phyloP scores from a whole-genome alignment of 1,284 basidiomycete genomes.

The Chondrostereum purpureum region DNA sequence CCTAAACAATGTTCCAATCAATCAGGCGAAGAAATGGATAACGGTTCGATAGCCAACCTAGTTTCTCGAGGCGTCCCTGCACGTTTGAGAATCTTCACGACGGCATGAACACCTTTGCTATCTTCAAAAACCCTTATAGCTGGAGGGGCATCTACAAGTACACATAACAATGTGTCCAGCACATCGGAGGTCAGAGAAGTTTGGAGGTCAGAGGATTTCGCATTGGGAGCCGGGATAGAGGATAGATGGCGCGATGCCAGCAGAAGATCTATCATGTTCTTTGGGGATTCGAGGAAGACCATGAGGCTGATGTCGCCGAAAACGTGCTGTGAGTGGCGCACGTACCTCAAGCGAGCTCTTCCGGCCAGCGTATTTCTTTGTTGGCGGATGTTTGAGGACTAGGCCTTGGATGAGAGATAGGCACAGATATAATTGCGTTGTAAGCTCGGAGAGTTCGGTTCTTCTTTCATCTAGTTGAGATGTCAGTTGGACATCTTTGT shows the following conservation, averaged over 20 bases:
- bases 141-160: slow-evolving; percentile 74
- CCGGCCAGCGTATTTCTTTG: slow-evolving; percentile 67
- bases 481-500: slow-evolving; percentile 2
- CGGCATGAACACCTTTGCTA: slow-evolving; percentile 65
- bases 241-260: slow-evolving; percentile 61
- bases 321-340: slow-evolving; percentile 8
- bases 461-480: slow-evolving; percentile 32
- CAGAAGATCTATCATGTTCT: slow-evolving; percentile 64
- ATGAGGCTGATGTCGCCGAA: not conserved
- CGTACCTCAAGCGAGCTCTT: slow-evolving; percentile 67
- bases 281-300: slow-evolving; percentile 39
- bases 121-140: slow-evolving; percentile 75
- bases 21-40: slow-evolving; percentile 1
- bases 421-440: slow-evolving; percentile 47
- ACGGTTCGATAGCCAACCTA: slow-evolving; percentile 49
- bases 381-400: slow-evolving; percentile 60
- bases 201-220: slow-evolving; percentile 14
- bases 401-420: slow-evolving; percentile 76
- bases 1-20: slow-evolving; percentile 30
- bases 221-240: slow-evolving; percentile 18
- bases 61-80: slow-evolving; percentile 78
- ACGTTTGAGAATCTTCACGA: slow-evolving; percentile 80
- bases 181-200: slow-evolving; percentile 52
- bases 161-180: slow-evolving; percentile 77
- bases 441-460: slow-evolving; percentile 35